phyloP scores from a whole-genome alignment of 2,329 filamentous ascomycete genomes.

The Exophiala phaeomuriformis region DNA sequence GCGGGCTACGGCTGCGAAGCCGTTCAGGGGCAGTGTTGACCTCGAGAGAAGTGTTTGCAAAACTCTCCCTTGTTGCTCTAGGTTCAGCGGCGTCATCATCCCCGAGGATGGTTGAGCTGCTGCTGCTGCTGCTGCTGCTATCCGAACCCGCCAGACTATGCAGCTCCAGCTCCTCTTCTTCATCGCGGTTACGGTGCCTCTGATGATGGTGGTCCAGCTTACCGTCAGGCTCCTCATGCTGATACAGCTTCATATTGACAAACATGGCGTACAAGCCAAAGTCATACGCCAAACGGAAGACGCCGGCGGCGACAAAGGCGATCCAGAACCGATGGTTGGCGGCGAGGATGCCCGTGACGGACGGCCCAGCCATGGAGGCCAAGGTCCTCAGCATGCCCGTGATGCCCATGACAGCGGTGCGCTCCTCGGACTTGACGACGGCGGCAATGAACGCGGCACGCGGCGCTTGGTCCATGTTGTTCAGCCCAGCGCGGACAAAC shows the following conservation, averaged over 20 bases:
- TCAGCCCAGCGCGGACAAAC: slow-evolving; percentile 54
- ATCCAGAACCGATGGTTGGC: slow-evolving; percentile 51
- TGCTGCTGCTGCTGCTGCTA: not conserved
- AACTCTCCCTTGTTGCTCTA: not conserved
- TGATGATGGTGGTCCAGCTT: not conserved
- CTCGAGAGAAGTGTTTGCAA: not conserved
- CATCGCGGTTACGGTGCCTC: not conserved
- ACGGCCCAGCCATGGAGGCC: slow-evolving; percentile 50
- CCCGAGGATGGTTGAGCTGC: not conserved
- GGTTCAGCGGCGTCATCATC: not conserved
- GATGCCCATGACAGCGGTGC: slow-evolving; percentile 65
- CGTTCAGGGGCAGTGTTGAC: slow-evolving; percentile 2
- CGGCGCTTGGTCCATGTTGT: slow-evolving; percentile 64
- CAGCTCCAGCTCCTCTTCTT: slow-evolving; percentile 16
- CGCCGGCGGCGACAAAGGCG: slow-evolving; percentile 53
- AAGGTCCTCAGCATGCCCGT: slow-evolving; percentile 55
- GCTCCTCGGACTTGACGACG: slow-evolving; percentile 56
- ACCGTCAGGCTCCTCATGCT: slow-evolving; percentile 33
- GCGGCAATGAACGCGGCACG: slow-evolving; percentile 60
- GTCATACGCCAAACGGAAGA: slow-evolving; percentile 50
- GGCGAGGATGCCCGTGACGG: slow-evolving; percentile 50
- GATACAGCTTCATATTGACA: slow-evolving; percentile 50
- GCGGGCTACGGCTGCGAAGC: slow-evolving; percentile 20
- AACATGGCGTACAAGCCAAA: slow-evolving; percentile 54
- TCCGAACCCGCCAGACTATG: slow-evolving; percentile 12